Evolutionary conservation across 192 early-diverging fungal species (phyloP).

Genomic region (Gamsiella multidivaricata): DNA sequence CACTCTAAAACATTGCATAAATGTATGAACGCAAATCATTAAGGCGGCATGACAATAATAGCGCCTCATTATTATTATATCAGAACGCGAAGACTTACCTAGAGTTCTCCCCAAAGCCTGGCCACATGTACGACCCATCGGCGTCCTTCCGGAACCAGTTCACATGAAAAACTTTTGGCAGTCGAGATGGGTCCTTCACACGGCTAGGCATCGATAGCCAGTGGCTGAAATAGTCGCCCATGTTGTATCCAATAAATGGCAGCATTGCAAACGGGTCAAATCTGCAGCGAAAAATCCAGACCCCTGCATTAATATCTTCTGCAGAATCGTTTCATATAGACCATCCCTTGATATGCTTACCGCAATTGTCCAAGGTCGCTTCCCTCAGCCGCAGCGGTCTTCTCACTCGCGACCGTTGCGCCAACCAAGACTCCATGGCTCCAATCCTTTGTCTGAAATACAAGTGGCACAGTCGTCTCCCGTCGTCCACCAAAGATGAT

Average conservation of each 20-base stretch:
- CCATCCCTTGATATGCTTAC: no score
- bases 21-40: no score
- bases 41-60: no score
- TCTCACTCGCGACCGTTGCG: slow-evolving; percentile 46
- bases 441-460: slow-evolving; percentile 53
- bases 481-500: slow-evolving; percentile 53
- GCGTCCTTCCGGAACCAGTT: slow-evolving; percentile 53
- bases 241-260: slow-evolving; percentile 51
- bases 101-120: slow-evolving; percentile 47
- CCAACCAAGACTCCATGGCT: slow-evolving; percentile 50
- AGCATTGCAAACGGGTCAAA: slow-evolving; percentile 55
- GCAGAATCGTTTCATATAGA: no score
- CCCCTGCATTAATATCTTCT: no score
- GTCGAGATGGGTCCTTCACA: slow-evolving; percentile 34
- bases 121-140: slow-evolving; percentile 47
- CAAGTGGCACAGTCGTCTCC: slow-evolving; percentile 41
- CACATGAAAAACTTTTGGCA: slow-evolving; percentile 51
- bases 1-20: slow-evolving; percentile 19
- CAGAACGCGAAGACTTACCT: slow-evolving; percentile 12
- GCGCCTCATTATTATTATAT: background rate
- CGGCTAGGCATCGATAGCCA: slow-evolving; percentile 48
- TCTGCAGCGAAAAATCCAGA: slow-evolving; percentile 1
- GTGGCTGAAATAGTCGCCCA: slow-evolving; percentile 52
- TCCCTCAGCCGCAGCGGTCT: slow-evolving; percentile 51
- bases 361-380: slow-evolving; percentile 42